Conservation (phyloP, 805 yeast genomes). For the Hanseniaspora hatyaiensis region DNA sequence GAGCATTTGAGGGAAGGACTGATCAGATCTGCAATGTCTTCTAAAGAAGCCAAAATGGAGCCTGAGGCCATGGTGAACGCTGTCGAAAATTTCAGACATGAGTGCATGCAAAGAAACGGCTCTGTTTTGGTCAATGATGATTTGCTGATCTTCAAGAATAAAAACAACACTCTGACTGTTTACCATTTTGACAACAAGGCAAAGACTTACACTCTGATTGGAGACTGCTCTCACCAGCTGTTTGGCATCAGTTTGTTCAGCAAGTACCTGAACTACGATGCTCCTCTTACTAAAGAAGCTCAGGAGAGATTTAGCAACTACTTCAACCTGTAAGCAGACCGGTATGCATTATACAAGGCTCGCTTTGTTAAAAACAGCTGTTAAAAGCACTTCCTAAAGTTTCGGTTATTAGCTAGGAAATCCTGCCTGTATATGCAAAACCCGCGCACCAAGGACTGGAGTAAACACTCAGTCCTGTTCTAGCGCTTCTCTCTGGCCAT, state of each 20-base stretch:
- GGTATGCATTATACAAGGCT: too few relatives aligned
- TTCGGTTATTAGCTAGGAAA: too few relatives aligned
- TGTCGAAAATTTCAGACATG: conserved; percentile 47
- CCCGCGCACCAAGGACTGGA: too few relatives aligned
- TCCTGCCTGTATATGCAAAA: too few relatives aligned
- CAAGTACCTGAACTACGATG: conserved; percentile 59
- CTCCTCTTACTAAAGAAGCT: conserved; percentile 27
- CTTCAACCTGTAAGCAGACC: too few relatives aligned
- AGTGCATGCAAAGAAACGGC: conserved; percentile 48
- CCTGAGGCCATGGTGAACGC: conserved; percentile 46
- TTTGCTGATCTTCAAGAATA: conserved; percentile 44
- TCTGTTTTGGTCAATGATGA: conserved; percentile 66
- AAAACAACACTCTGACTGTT: conserved; percentile 38
- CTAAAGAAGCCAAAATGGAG: conserved; percentile 44
- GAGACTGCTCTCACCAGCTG: conserved; percentile 48
- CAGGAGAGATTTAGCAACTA: conserved; percentile 25
- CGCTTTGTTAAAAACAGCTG: conserved; percentile 15
- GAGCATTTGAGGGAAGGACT: conserved; percentile 83
- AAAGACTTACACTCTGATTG: conserved; percentile 37
- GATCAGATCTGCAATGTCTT: conserved; percentile 63
- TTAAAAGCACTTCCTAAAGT: too few relatives aligned
- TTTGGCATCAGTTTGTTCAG: conserved; percentile 58
- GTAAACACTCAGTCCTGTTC: too few relatives aligned
- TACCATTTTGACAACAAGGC: conserved; percentile 30
- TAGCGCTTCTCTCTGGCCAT: too few relatives aligned